Evolutionary conservation across 768 basidiomycete genomes (phyloP), one percentile per base, ranked within the genome.

Genomic region (Piloderma croceum): DNA sequence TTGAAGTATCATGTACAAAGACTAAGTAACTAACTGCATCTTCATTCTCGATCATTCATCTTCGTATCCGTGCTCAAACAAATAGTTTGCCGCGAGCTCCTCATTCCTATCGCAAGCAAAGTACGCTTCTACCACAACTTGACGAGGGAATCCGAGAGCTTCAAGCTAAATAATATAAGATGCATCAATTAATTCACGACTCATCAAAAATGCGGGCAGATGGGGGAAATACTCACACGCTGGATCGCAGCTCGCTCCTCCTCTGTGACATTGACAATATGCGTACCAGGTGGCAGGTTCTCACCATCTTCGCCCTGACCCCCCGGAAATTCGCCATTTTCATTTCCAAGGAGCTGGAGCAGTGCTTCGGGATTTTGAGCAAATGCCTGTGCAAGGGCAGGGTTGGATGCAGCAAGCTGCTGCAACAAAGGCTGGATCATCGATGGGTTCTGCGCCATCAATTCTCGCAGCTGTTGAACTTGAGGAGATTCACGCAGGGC

Each of bases 21-120:
- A n/a, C n/a, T n/a, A n/a, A n/a, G n/a, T n/a, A n/a, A n/a, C 46
- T 46, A 56, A 20, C 47, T 7, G 42, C 6, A 20, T 39, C 15
- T 13, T 41, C 36, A 42, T 38, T 22, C 27, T 9, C 9, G 27
- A 29, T 29, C 27, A 9, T 33, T 51, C 62, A 38, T 75, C 80
- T 1, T 79, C 80, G 52, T 79, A 82, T 21, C 69, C 68, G 41
- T 64, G 53, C 51, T 94, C 92, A 48, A 97, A 93, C 52, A 97
- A 62, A 53, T 83, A 94, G 56, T 96, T 96, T 11, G 94, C 96
- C 7, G 96, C 92, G 15, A 93, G 65, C 57, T 97, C 91, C 64
- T 98, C 96, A 56, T 98, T 91, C 74, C 89, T 91, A 60, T 91
- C 96, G 61, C 93, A 97, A 2, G 83, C 87, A 57, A 94, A 77